A percentile compares a stretch with the other conserved stretches of the same genome.
These are phyloP conservation scores for Dioszegia aurantiaca DNA, from an alignment of 768 basidiomycete species.

Conservation along the genomic window DNA sequence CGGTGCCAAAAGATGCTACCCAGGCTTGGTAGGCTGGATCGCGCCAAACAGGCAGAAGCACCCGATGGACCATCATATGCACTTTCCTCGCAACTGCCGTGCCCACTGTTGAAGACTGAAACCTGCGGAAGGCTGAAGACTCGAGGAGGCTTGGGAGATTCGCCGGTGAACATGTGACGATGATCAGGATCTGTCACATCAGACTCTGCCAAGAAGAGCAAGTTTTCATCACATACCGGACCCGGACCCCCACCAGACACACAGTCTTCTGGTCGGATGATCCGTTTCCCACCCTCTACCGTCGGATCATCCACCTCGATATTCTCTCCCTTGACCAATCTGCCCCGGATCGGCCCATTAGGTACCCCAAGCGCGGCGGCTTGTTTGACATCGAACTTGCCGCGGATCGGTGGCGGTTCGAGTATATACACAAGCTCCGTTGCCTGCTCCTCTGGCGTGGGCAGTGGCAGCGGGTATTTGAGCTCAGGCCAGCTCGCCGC, in stretches of 20 bases:
- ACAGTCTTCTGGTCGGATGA: constrained; percentile 48
- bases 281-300: constrained; percentile 28
- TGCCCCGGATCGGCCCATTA: constrained; percentile 60
- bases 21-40: constrained; percentile 68
- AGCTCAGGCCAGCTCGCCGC: constrained; percentile 15
- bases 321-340: constrained; percentile 64
- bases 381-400: constrained; percentile 70
- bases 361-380: constrained; percentile 67
- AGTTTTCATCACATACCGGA: no score
- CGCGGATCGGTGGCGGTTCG: constrained; percentile 56
- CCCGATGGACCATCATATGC: constrained; percentile 62
- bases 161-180: constrained; percentile 68
- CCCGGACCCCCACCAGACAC: constrained; percentile 41
- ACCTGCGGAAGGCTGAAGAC: constrained; percentile 21
- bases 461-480: constrained; percentile 25
- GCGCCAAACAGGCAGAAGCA: constrained; percentile 68
- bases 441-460: constrained; percentile 22
- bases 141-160: constrained; percentile 22
- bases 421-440: constrained; percentile 48
- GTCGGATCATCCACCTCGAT: constrained; percentile 55
- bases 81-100: constrained; percentile 22
- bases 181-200: constrained; percentile 50
- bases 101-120: constrained; percentile 20
- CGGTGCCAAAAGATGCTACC: constrained; percentile 65
- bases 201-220: neutral